A percentile compares a stretch with the other conserved stretches of the same genome.
These are phyloP conservation scores for Hymenoscyphus infarciens DNA, from an alignment of 2,329 filamentous ascomycete genomes.

Conservation along the genomic window DNA sequence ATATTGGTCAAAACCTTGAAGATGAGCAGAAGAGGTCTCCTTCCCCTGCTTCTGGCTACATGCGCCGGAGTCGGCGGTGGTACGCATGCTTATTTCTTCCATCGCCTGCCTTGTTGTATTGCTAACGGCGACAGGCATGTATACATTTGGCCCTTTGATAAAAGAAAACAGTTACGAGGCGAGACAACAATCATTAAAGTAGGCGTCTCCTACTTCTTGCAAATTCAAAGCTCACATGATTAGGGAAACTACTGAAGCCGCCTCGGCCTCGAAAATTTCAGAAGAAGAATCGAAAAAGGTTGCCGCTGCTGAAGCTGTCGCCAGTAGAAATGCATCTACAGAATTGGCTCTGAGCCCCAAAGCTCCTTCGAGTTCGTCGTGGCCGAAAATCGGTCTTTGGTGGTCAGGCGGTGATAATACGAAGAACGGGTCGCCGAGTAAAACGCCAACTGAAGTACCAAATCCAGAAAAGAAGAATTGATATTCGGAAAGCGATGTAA, in stretches of 20 bases:
- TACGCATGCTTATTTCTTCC: not conserved
- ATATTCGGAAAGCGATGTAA: not conserved
- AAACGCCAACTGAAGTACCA: not conserved
- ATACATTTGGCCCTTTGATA: conserved; percentile 3
- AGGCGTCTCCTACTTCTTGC: not conserved
- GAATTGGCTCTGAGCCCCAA: conserved; percentile 19
- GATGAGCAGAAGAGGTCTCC: not conserved
- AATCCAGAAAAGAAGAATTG: conserved; percentile 8
- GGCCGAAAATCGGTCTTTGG: conserved; percentile 24
- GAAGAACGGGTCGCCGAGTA: not conserved
- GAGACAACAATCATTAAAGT: not conserved
- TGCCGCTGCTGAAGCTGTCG: not conserved
- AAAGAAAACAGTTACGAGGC: conserved; percentile 2
- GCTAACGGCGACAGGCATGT: not conserved
- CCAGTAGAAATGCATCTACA: conserved; percentile 23
- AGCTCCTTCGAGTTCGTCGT: conserved; percentile 24
- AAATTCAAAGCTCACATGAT: not conserved
- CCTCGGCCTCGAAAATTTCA: not conserved
- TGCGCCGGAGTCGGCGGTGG: not conserved
- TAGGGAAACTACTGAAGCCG: conserved; percentile 1
- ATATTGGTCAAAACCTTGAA: not conserved
- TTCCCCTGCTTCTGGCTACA: not conserved
- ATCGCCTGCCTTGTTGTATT: not conserved
- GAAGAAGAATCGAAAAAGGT: not conserved
- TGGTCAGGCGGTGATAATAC: conserved; percentile 15